Evolutionary conservation across 495 filamentous ascomycete species (phyloP).

Genomic region (Neurospora sublineolata): DNA sequence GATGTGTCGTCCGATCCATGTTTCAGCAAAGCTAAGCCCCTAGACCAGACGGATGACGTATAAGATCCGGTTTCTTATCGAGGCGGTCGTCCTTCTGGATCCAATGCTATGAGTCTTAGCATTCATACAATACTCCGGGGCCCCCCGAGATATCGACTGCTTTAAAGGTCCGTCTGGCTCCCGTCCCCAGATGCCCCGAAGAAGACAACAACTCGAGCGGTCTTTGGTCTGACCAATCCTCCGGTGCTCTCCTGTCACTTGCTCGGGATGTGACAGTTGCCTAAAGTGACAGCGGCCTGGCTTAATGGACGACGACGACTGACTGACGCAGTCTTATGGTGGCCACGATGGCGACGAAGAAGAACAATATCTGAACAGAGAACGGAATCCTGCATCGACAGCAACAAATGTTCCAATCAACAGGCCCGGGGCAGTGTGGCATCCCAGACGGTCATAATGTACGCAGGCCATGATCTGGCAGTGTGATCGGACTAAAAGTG

Average conservation of each 20-base stretch:
- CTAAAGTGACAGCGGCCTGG: neutral
- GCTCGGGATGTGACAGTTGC: neutral
- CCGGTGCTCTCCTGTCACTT: neutral
- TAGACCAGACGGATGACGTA: neutral
- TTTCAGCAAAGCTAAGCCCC: neutral
- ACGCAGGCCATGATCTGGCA: neutral
- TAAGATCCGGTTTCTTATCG: neutral
- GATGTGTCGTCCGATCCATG: neutral
- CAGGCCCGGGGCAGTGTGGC: neutral
- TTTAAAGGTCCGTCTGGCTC: neutral
- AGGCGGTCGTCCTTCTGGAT: neutral
- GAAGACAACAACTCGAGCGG: neutral
- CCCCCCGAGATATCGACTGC: neutral
- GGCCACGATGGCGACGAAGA: neutral
- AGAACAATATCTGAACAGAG: neutral
- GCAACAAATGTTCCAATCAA: neutral
- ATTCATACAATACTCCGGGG: neutral
- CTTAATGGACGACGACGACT: neutral
- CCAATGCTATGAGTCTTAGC: neutral
- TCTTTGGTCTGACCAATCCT: neutral
- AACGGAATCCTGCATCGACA: neutral
- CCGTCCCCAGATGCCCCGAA: neutral
- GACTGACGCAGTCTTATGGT: neutral
- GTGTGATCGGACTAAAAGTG: neutral
- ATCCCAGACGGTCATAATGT: neutral